Evolutionary conservation across 345 rosid species (phyloP), one percentile per base, ranked within the genome.

Genomic region (Trapa bicornis): DNA sequence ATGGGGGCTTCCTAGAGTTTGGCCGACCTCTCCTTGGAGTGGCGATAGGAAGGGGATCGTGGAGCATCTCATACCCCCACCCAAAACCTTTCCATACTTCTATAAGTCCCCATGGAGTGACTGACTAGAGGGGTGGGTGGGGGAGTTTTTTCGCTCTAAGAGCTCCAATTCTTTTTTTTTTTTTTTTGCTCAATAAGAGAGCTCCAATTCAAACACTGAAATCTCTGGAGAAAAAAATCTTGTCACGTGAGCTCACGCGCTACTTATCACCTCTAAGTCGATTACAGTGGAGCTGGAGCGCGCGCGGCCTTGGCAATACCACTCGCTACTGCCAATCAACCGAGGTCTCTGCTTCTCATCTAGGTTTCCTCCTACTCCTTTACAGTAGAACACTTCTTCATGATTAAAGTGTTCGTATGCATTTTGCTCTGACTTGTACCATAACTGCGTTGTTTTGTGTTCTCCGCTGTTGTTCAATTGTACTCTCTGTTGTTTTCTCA

Each of bases 191-290:
- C 29, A 22, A 22, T 22, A 22, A 22, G 29, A 22, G 29, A 22
- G 29, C 0, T 22, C 29, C 29, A 22, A 22, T 22, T 22, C 29
- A 22, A 22, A 22, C 29, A 22, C 29, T 0, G 29, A 22, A 22
- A 22, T 22, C 29, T 22, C 29, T 22, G 29, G 29, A 22, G 29
- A 22, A 22, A 47, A 61, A 61, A 15, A 47, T 69, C 58, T 61
- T 15, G 12, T 5, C 72, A 37, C 66, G 72, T 69, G 66, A 47
- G 60, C 5, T 33, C 72, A 35, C 72, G 72, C 29, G 72, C 65
- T 45, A 16, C 66, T 69, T 61, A 61, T 69, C 72, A 64, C 45
- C 33, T 58, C 37, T 38, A 13, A 29, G 37, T 57, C 36, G 36
- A 12, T 5, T 32, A 6, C 63, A 58, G 63, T 9, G 32, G 15